phyloP scores from a whole-genome alignment of 108 stramenopile species.

The Stephanodiscus triporus region DNA sequence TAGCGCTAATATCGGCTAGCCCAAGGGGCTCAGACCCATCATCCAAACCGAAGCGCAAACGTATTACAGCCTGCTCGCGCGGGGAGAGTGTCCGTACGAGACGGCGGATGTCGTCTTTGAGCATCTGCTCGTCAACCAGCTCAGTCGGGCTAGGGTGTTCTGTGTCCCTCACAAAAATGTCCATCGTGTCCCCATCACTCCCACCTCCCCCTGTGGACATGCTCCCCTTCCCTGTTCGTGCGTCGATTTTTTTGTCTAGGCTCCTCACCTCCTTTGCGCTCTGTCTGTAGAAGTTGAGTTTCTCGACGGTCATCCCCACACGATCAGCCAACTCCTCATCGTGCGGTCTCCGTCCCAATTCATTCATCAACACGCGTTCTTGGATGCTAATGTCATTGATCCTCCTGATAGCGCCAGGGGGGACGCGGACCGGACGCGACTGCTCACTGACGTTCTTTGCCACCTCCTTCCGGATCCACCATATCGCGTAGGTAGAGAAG shows the following conservation, averaged over 20 bases:
- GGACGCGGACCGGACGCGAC: constrained; percentile 68
- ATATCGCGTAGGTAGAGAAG: constrained; percentile 86
- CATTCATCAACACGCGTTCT: constrained; percentile 48
- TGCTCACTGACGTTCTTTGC: constrained; percentile 74
- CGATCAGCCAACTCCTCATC: constrained; percentile 70
- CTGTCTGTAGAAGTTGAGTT: constrained; percentile 58
- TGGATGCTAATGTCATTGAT: constrained; percentile 67
- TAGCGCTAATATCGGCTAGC: constrained; percentile 67
- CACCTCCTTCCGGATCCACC: constrained; percentile 87
- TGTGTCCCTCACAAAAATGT: constrained; percentile 52
- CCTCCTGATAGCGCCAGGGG: constrained; percentile 63
- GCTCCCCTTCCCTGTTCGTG: constrained; percentile 51
- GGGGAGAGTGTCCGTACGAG: constrained; percentile 61
- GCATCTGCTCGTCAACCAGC: constrained; percentile 51
- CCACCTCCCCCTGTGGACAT: constrained; percentile 40
- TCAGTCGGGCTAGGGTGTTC: constrained; percentile 55
- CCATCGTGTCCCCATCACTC: constrained; percentile 36
- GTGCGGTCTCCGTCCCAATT: constrained; percentile 58
- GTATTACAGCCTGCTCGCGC: constrained; percentile 75
- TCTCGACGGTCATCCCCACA: constrained; percentile 56
- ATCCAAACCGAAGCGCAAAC: constrained; percentile 83
- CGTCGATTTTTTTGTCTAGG: constrained; percentile 53
- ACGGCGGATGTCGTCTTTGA: constrained; percentile 58
- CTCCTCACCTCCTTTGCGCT: constrained; percentile 56
- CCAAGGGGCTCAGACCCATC: constrained; percentile 61